Evolutionary conservation across 148 eudicot species (phyloP).

Genomic region (Diospyros kaki): DNA sequence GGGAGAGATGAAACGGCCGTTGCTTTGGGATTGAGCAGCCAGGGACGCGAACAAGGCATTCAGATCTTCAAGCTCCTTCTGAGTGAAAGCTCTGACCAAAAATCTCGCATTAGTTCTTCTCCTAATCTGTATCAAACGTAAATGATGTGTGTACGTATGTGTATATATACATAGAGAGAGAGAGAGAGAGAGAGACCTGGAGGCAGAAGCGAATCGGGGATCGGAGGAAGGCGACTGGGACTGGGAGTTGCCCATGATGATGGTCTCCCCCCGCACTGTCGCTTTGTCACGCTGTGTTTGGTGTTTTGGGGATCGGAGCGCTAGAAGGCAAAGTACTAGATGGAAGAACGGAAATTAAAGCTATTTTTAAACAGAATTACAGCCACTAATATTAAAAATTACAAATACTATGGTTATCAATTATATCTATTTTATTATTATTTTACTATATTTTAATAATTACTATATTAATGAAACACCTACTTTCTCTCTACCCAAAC

Average conservation of each 20-base stretch:
- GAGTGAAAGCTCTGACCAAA: conserved; percentile 52
- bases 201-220: conserved; percentile 62
- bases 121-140: too few relatives aligned
- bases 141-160: neutral
- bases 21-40: conserved; percentile 59
- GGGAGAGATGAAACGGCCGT: conserved; percentile 38
- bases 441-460: too few relatives aligned
- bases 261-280: neutral
- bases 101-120: neutral
- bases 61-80: conserved; percentile 55
- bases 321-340: too few relatives aligned
- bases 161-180: neutral
- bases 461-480: too few relatives aligned
- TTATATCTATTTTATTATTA: too few relatives aligned
- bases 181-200: conserved; percentile 38
- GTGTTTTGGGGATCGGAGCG: neutral
- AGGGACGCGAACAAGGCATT: conserved; percentile 53
- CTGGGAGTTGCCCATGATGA: conserved; percentile 69
- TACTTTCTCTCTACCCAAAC: too few relatives aligned
- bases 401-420: too few relatives aligned
- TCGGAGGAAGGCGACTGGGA: conserved; percentile 51
- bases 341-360: too few relatives aligned
- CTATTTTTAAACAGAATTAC: too few relatives aligned
- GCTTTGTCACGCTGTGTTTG: neutral
- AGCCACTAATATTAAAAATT: too few relatives aligned